These are phyloP conservation scores for Sphaerosporella brunnea DNA, from an alignment of 495 filamentous ascomycete genomes.

Conservation along the genomic window DNA sequence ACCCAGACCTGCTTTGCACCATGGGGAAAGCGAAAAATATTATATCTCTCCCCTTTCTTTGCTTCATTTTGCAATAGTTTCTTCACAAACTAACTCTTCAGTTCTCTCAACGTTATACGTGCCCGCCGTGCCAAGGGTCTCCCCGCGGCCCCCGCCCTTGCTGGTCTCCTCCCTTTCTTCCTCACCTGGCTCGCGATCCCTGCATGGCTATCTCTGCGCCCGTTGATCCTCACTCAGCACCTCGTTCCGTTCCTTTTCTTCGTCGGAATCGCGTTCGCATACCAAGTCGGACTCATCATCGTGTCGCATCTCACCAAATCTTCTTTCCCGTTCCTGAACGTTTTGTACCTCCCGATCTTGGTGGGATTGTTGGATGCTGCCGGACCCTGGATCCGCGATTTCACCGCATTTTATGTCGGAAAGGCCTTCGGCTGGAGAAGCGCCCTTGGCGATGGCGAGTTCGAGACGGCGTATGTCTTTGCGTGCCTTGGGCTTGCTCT, in stretches of 20 bases:
- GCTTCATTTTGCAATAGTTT: no score
- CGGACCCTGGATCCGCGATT: slow-evolving; percentile 42
- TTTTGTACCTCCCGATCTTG: slow-evolving; percentile 49
- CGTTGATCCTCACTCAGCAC: slow-evolving; percentile 59
- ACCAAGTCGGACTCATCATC: slow-evolving; percentile 88
- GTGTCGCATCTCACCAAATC: slow-evolving; percentile 73
- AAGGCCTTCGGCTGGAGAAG: slow-evolving; percentile 61
- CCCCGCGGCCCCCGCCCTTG: slow-evolving; percentile 49
- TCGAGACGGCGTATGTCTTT: slow-evolving; percentile 76
- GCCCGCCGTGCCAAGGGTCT: slow-evolving; percentile 57
- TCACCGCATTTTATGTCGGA: no score
- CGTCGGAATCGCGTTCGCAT: slow-evolving; percentile 75
- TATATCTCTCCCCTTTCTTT: background rate
- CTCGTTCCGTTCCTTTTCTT: slow-evolving; percentile 76
- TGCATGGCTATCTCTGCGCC: slow-evolving; percentile 66
- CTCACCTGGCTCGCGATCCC: slow-evolving; percentile 55
- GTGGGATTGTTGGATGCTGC: slow-evolving; percentile 59
- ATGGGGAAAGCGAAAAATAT: no score
- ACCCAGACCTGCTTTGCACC: no score
- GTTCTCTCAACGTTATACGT: slow-evolving; percentile 64
- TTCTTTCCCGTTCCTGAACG: slow-evolving; percentile 73
- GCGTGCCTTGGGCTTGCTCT: slow-evolving; percentile 58
- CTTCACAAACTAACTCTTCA: no score
- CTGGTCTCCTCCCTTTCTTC: slow-evolving; percentile 66
- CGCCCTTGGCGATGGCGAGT: slow-evolving; percentile 51